Percentiles rank a stretch among this genome's conserved stretches.
Conservation (phyloP, 352 stramenopile species). For the Phytopythium delawarense region DNA sequence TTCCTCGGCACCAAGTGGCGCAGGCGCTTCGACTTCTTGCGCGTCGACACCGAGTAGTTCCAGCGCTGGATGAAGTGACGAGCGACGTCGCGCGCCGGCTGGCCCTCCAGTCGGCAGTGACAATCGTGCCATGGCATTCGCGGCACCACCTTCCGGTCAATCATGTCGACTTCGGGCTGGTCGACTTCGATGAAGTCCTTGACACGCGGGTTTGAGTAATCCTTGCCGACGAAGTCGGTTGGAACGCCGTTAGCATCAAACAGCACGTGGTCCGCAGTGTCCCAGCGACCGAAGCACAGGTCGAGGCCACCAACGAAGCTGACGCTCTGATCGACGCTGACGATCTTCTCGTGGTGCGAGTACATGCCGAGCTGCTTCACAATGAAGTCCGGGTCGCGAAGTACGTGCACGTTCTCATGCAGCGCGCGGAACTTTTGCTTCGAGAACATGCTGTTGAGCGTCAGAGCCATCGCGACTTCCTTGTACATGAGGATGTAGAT, state of each 20-base stretch:
- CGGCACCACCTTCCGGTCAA: conserved; percentile 62
- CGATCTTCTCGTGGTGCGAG: conserved; percentile 92
- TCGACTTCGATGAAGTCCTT: conserved; percentile 85
- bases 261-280: conserved; percentile 59
- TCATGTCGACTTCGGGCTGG: conserved; percentile 65
- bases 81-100: conserved; percentile 75
- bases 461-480: conserved; percentile 78
- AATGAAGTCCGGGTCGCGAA: conserved; percentile 87
- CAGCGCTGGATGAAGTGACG: conserved; percentile 86
- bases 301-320: conserved; percentile 90
- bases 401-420: conserved; percentile 80
- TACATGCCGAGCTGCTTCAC: conserved; percentile 87
- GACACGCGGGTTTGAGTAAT: conserved; percentile 82
- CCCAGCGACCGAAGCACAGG: conserved; percentile 87
- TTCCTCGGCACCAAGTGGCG: conserved; percentile 78
- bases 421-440: conserved; percentile 65
- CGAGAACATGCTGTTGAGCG: conserved; percentile 80
- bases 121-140: conserved; percentile 88
- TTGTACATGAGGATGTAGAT: conserved; percentile 93
- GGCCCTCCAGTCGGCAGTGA: conserved; percentile 75
- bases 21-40: conserved; percentile 71
- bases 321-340: conserved; percentile 85
- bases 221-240: conserved; percentile 74
- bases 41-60: conserved; percentile 84
- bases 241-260: conserved; percentile 53